Evolutionary conservation across 202 grass and related monocot species (phyloP), one percentile per base, ranked within the genome.

Genomic region (Digitaria exilis): DNA sequence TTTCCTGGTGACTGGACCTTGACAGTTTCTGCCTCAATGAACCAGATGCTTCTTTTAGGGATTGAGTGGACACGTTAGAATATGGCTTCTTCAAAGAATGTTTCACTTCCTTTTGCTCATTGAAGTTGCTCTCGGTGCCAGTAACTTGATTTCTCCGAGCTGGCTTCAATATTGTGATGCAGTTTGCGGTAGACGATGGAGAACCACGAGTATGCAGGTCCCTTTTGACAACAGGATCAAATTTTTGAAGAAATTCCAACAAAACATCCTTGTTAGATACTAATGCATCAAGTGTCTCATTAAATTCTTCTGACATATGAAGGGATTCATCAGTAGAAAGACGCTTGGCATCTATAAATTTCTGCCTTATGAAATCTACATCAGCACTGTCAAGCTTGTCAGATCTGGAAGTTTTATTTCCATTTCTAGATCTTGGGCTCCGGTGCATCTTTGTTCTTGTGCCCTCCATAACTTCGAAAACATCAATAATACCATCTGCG

Each of bases 151-250:
- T 80, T 85, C 50, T 78, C 87, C 84, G 90, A 83, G 89, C 92
- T 73, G 97, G 88, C 83, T 94, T 99, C 76, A 99, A 77, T 75
- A 99, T 82, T 54, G 93, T 99, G 57, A 99, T 99, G 45, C 89
- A 92, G 58, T 92, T 92, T 81, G 72, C 87, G 35, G 77, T 48
- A 66, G 55, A 89, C 31, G 85, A 79, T 50, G 84, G 87, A 83
- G 93, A 94, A 88, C 39, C 75, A 29, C 84, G 75, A 80, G 92
- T 87, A 51, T 77, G 68, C 16, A 87, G 83, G 63, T 92, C 85
- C 66, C 74, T 90, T 46, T 54, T 75, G 57, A 90, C 80, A 84
- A 93, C 84, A 79, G 91, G 91, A 74, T 90, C 85, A n/a, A 88
- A 46, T 71, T 94, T 91, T 26, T 88, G 77, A 76, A 99, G 85